Evolutionary conservation across 108 stramenopile genomes (phyloP), one percentile per base, ranked within the genome.

Genomic region (Cyclotella sp.): DNA sequence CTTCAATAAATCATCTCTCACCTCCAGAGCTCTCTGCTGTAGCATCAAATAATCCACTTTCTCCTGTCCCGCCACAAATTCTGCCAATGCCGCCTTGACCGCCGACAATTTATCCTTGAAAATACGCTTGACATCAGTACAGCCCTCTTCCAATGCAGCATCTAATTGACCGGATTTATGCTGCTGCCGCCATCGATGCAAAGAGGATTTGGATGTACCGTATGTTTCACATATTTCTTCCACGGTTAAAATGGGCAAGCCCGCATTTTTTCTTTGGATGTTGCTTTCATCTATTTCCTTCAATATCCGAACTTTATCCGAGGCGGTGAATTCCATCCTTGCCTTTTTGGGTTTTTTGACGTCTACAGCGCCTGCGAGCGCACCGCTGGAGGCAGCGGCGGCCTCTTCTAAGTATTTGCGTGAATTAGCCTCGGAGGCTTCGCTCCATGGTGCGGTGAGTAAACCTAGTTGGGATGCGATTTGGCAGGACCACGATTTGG

Each of bases 121-220:
- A 46, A 73, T 67, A n/a, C 78, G 71, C 47, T 79, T 79, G 29
- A 67, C 45, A 49, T 60, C 59, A 0, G 57, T 42, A 42, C 40
- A 44, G 22, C 40, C 46, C 26, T 59, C n/a, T 27, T 70, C 47
- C 18, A 67, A 22, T 40, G 61, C 43, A 24, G 45, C 21, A 19
- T 79, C 70, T 27, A 79, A 54, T 26, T 41, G 46, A 9, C 78
- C 72, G 3, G 51, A 28, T 40, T 47, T 30, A 15, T 43, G 54
- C 28, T 79, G 78, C 28, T 79, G 78, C 21, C 59, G 43, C 78
- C 78, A 79, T 9, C 78, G 71, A 68, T 73, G 72, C 47, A 79
- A 46, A 14, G 78, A 79, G 1, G 72, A 73, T 42, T 79, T 79
- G 43, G 66, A 68, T 6, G 78, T 79, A 39, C 44, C 39, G 39